A percentile compares a stretch with the other conserved stretches of the same genome.
phyloP scores from a whole-genome alignment of 805 yeast species.

The Yamadazyma paraphyllophila region DNA sequence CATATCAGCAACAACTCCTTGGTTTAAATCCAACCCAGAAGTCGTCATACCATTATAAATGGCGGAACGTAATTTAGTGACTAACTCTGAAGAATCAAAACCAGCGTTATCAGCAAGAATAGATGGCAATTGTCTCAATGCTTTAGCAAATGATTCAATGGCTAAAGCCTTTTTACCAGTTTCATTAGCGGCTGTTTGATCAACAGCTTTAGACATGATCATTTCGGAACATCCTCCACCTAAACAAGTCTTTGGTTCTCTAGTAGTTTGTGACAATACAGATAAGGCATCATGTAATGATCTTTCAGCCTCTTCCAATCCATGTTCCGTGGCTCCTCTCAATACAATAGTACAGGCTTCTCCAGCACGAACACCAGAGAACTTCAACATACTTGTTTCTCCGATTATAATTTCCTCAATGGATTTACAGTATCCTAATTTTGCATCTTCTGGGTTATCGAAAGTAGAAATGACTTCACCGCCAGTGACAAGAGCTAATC shows the following conservation, averaged over 20 bases:
- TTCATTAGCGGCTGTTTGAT: constrained; percentile 84
- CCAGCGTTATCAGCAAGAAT: constrained; percentile 98
- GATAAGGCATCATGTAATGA: constrained; percentile 90
- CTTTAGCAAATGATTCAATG: constrained; percentile 90
- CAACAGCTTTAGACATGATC: constrained; percentile 98
- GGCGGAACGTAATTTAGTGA: constrained; percentile 84
- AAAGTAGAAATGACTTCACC: constrained; percentile 98
- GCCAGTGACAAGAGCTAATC: constrained; percentile 94
- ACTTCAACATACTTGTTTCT: constrained; percentile 84
- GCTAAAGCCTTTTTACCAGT: constrained; percentile 94
- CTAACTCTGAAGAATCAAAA: constrained; percentile 87
- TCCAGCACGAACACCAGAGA: constrained; percentile 93
- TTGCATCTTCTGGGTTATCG: constrained; percentile 84
- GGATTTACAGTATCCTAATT: constrained; percentile 80
- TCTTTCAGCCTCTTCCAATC: constrained; percentile 48
- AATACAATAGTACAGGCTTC: constrained; percentile 94
- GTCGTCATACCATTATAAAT: constrained; percentile 90
- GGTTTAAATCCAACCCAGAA: constrained; percentile 84
- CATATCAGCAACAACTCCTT: constrained; percentile 89
- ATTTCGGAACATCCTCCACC: constrained; percentile 90
- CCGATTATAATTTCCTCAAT: constrained; percentile 94
- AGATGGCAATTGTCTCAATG: constrained; percentile 91
- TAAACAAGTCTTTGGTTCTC: constrained; percentile 83
- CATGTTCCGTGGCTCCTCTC: constrained; percentile 56
- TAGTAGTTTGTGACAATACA: constrained; percentile 91